These are phyloP conservation scores for Tetrahymena malaccensis DNA, from an alignment of 73 alveolate genomes.

Conservation along the genomic window DNA sequence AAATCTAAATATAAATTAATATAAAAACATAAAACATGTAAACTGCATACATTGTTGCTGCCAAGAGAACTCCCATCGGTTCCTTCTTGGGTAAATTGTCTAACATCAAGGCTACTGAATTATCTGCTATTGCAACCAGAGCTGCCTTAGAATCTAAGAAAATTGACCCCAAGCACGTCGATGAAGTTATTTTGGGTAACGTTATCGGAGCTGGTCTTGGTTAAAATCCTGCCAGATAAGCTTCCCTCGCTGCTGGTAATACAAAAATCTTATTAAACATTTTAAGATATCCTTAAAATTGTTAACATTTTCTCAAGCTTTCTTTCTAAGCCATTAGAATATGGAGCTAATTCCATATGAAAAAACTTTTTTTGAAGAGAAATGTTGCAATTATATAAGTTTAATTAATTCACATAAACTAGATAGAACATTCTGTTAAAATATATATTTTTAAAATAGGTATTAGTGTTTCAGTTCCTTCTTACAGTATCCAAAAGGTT, in stretches of 20 bases:
- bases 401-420: too few relatives aligned
- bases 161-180: slow-evolving; percentile 57
- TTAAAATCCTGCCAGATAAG: slow-evolving; percentile 75
- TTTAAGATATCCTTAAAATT: too few relatives aligned
- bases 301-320: neutral
- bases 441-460: neutral
- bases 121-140: slow-evolving; percentile 55
- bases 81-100: slow-evolving; percentile 63
- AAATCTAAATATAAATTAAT: neutral
- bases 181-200: slow-evolving; percentile 70
- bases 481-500: slow-evolving; percentile 64
- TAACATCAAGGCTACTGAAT: slow-evolving; percentile 49
- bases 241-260: slow-evolving; percentile 60
- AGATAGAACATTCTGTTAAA: neutral
- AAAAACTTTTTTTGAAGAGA: neutral
- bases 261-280: neutral
- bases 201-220: slow-evolving; percentile 68
- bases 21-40: neutral
- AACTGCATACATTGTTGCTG: slow-evolving; percentile 57
- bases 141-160: slow-evolving; percentile 52
- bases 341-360: neutral
- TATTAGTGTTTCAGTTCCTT: slow-evolving; percentile 38
- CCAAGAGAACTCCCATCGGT: slow-evolving; percentile 70
- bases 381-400: neutral
- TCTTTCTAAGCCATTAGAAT: too few relatives aligned